Percentiles rank a stretch among this genome's conserved stretches.
These are phyloP conservation scores for Ceratocystis colombiana DNA, from an alignment of 2,329 filamentous ascomycete genomes.

Conservation along the genomic window DNA sequence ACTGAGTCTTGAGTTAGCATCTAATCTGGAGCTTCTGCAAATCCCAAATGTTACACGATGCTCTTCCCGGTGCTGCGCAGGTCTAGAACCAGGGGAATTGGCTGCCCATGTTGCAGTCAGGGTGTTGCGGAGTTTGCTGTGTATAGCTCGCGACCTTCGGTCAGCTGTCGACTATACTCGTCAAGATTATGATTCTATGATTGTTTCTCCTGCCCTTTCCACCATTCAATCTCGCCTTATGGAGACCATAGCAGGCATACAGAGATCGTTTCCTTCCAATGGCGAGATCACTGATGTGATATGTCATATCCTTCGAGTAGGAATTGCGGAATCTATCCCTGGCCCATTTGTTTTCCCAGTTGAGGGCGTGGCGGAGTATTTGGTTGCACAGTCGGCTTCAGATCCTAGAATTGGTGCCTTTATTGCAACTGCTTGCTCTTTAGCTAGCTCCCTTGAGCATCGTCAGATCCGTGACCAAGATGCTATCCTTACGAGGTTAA, in stretches of 20 bases:
- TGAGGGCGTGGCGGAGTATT: constrained; percentile 53
- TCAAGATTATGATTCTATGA: constrained; percentile 21
- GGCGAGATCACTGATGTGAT: constrained; percentile 62
- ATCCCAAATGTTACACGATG: constrained; percentile 21
- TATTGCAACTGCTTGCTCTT: constrained; percentile 60
- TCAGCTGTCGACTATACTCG: constrained; percentile 55
- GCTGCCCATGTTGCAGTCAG: constrained; percentile 43
- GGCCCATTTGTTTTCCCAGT: constrained; percentile 70
- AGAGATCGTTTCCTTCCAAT: constrained; percentile 45
- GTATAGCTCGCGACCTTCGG: constrained; percentile 58
- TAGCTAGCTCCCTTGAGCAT: constrained; percentile 50
- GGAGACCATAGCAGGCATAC: constrained; percentile 39
- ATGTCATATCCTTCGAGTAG: constrained; percentile 60
- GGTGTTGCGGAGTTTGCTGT: constrained; percentile 57
- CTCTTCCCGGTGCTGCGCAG: constrained; percentile 21
- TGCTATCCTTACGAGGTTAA: constrained; percentile 41
- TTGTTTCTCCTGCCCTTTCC: constrained; percentile 27
- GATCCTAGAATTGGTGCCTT: constrained; percentile 59
- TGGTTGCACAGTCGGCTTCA: constrained; percentile 48
- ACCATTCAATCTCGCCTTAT: constrained; percentile 41
- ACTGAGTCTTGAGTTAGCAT: constrained; percentile 19
- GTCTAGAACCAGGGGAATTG: constrained; percentile 34
- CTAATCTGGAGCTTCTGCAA: constrained; percentile 14
- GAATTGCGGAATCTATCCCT: constrained; percentile 62
- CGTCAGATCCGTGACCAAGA: constrained; percentile 38